Evolutionary conservation across 225 moss, liverwort and hornwort genomes (phyloP).

Genomic region (Marchantia paleacea): DNA sequence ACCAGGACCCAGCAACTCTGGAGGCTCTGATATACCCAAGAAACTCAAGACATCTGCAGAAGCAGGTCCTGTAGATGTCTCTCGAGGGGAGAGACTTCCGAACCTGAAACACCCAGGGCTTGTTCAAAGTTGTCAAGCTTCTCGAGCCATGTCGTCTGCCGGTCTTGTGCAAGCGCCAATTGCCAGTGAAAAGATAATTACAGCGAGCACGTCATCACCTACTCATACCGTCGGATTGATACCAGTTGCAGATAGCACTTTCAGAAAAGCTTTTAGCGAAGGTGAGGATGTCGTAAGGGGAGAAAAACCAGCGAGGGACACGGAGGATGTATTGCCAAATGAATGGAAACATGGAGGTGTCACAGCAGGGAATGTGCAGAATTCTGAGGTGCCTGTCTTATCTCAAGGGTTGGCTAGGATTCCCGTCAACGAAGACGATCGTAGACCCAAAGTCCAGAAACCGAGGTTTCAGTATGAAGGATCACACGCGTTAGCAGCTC

Average conservation of each 20-base stretch:
- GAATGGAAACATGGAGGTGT: background rate
- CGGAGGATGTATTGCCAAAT: background rate
- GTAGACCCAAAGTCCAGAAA: background rate
- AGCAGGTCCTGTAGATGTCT: background rate
- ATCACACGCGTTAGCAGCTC: conserved; percentile 7
- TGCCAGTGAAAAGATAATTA: conserved; percentile 6
- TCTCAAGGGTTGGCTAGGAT: background rate
- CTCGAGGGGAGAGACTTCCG: background rate
- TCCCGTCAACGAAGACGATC: conserved; percentile 1
- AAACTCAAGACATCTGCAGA: conserved; percentile 28
- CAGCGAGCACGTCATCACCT: background rate
- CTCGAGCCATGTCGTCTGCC: background rate
- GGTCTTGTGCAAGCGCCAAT: conserved; percentile 1
- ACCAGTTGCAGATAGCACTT: background rate
- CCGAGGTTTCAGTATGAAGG: background rate
- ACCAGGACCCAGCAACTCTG: background rate
- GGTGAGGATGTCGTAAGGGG: background rate
- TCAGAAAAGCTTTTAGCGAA: background rate
- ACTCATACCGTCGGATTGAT: background rate
- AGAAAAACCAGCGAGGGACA: background rate
- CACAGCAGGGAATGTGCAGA: background rate
- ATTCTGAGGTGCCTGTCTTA: background rate
- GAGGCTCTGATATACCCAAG: conserved; percentile 20
- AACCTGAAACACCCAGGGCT: conserved; percentile 11
- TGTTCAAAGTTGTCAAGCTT: background rate